These are phyloP conservation scores for Neocatenulostroma microsporum DNA, from an alignment of 2,329 filamentous ascomycete genomes.

Conservation along the genomic window DNA sequence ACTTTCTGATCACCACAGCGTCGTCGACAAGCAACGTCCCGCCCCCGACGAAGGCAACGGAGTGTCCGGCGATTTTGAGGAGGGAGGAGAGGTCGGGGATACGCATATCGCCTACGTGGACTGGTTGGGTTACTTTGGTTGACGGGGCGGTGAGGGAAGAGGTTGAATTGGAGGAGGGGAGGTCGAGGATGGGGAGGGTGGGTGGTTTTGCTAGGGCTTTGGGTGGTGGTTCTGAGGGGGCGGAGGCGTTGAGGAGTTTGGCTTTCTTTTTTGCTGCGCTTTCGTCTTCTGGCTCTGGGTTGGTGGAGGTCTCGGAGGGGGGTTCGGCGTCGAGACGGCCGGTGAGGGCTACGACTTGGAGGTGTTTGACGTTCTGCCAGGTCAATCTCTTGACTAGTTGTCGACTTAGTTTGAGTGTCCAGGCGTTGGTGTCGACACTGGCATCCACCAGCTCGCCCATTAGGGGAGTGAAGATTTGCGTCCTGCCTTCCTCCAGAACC, in stretches of 20 bases:
- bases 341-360: slow-evolving; percentile 88
- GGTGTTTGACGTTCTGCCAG: slow-evolving; percentile 87
- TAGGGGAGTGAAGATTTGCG: slow-evolving; percentile 65
- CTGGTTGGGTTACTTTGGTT: slow-evolving; percentile 60
- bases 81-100: slow-evolving; percentile 79
- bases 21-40: slow-evolving; percentile 86
- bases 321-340: slow-evolving; percentile 55
- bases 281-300: too few species aligned
- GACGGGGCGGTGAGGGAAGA: neutral
- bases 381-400: slow-evolving; percentile 75
- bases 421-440: slow-evolving; percentile 95
- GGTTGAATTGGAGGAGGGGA: slow-evolving; percentile 32
- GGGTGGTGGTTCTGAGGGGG: slow-evolving; percentile 21
- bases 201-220: slow-evolving; percentile 12
- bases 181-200: slow-evolving; percentile 51
- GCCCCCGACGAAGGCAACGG: slow-evolving; percentile 87
- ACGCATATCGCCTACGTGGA: slow-evolving; percentile 89
- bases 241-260: slow-evolving; percentile 43
- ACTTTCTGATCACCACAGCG: slow-evolving; percentile 80
- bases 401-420: slow-evolving; percentile 86
- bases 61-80: slow-evolving; percentile 74
- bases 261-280: slow-evolving; percentile 44
- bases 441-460: slow-evolving; percentile 73
- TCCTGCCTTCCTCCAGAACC: slow-evolving; percentile 30
- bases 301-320: too few species aligned